A percentile compares a stretch with the other conserved stretches of the same genome.
phyloP scores from a whole-genome alignment of 192 early-diverging fungal species.

The Coemansia sp. region DNA sequence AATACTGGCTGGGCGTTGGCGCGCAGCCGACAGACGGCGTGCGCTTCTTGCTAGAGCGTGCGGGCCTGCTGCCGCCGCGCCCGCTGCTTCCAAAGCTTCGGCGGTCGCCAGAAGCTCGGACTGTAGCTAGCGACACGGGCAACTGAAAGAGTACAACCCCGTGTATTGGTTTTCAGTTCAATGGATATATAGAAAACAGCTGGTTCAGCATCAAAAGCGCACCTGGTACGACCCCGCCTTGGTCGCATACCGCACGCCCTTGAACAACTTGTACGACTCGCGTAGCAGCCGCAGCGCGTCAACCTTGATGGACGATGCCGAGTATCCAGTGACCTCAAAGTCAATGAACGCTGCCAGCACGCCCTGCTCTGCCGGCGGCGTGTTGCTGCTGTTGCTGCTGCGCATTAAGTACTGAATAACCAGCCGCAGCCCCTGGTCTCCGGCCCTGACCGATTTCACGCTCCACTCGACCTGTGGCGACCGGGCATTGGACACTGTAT shows the following conservation, averaged over 20 bases:
- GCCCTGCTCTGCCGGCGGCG: neutral
- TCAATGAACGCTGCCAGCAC: constrained; percentile 24
- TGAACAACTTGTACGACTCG: constrained; percentile 44
- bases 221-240: constrained; percentile 33
- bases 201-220: constrained; percentile 19
- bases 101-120: constrained; percentile 17
- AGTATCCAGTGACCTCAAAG: constrained; percentile 40
- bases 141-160: neutral
- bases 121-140: neutral
- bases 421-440: constrained; percentile 11
- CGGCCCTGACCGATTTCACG: constrained; percentile 12
- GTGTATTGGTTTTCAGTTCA: constrained; percentile 1
- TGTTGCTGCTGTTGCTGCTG: too few relatives aligned
- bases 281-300: constrained; percentile 32
- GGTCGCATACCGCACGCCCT: constrained; percentile 39
- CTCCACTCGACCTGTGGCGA: constrained; percentile 34
- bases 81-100: constrained; percentile 37
- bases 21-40: constrained; percentile 93
- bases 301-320: constrained; percentile 36
- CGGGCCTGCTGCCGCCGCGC: constrained; percentile 42
- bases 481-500: constrained; percentile 19
- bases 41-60: constrained; percentile 70
- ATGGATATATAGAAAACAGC: too few relatives aligned
- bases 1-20: constrained; percentile 96
- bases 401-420: constrained; percentile 21